phyloP scores from a whole-genome alignment of 129 eudicot genomes.

The Flaveria brownii region DNA sequence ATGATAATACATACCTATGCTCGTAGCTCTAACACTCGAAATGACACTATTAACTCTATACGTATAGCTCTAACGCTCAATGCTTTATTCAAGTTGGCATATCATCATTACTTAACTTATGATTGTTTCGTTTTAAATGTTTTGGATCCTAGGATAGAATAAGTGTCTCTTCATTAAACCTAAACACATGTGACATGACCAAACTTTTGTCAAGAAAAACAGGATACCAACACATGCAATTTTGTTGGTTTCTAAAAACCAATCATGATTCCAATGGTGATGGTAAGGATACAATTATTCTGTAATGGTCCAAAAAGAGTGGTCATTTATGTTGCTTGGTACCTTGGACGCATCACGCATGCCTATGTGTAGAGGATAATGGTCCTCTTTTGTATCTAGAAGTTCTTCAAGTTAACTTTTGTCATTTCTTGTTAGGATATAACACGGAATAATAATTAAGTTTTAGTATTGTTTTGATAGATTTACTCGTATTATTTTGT shows the following conservation, averaged over 20 bases:
- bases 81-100: not conserved
- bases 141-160: conserved; percentile 4
- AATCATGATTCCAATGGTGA: not conserved
- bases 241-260: conserved; percentile 3
- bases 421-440: not conserved
- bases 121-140: not conserved
- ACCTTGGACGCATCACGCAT: conserved; percentile 4
- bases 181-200: not conserved
- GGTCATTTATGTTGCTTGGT: conserved; percentile 11
- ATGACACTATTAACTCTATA: not conserved
- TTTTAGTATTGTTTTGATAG: too few relatives aligned
- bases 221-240: not conserved
- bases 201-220: not conserved
- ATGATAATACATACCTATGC: not conserved
- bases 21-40: not conserved
- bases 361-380: not conserved
- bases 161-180: conserved; percentile 8
- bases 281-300: conserved; percentile 3
- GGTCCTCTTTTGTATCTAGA: conserved; percentile 13
- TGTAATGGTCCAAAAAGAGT: conserved; percentile 20
- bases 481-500: too few relatives aligned
- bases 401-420: not conserved
- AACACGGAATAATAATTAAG: too few relatives aligned
- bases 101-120: not conserved
- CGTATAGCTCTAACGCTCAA: not conserved